Conservation (phyloP, 176 grass and related monocot genomes). For the Canna indica region DNA sequence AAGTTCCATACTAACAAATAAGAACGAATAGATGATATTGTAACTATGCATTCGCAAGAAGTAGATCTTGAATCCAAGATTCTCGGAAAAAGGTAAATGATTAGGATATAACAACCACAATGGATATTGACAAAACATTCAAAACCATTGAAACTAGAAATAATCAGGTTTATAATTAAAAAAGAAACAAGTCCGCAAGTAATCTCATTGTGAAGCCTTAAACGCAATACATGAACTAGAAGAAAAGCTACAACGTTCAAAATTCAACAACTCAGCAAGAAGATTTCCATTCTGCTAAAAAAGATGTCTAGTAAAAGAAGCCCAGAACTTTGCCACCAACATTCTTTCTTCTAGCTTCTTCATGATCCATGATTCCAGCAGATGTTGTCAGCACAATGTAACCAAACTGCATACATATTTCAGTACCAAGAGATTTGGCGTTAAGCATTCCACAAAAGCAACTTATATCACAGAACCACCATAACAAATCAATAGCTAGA, state of each 20-base stretch:
- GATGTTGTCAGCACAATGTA: slow-evolving; percentile 63
- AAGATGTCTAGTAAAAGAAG: slow-evolving; percentile 44
- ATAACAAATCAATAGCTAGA: no score
- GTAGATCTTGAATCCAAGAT: no score
- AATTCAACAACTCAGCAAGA: neutral
- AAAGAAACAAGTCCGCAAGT: neutral
- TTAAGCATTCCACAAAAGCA: no score
- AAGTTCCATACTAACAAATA: no score
- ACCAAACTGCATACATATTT: slow-evolving; percentile 52
- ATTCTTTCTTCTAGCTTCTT: slow-evolving; percentile 53
- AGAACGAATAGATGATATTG: no score
- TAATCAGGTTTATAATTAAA: neutral
- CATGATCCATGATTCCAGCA: slow-evolving; percentile 60
- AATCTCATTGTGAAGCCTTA: no score
- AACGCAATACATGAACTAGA: neutral
- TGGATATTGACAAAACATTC: no score
- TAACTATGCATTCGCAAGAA: no score
- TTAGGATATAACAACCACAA: no score
- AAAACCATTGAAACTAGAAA: neutral
- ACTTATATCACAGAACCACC: no score
- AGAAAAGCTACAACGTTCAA: neutral
- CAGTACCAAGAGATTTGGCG: no score
- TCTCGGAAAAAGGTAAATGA: no score
- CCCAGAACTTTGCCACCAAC: slow-evolving; percentile 56
- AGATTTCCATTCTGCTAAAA: neutral